Conservation (phyloP, 2,329 filamentous ascomycete genomes). For the Eutypella sp. region DNA sequence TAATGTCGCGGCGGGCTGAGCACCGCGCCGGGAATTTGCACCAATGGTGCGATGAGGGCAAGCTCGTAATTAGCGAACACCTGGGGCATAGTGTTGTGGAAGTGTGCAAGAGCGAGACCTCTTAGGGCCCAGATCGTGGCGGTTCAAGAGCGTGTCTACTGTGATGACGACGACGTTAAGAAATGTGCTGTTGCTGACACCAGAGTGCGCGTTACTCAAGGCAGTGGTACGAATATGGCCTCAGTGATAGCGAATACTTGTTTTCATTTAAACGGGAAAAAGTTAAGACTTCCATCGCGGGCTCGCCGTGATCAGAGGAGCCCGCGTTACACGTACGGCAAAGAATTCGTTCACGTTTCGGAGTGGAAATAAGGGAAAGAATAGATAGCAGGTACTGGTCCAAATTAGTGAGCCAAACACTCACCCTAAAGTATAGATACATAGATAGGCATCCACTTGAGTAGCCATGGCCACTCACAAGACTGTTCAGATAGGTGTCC, state of each 20-base stretch:
- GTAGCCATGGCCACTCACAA: too few species aligned
- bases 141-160: background rate
- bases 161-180: background rate
- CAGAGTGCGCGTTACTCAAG: too few species aligned
- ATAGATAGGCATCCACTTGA: too few species aligned
- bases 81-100: background rate
- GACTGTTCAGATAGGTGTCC: too few species aligned
- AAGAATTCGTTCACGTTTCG: background rate
- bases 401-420: too few species aligned
- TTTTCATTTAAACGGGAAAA: background rate
- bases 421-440: too few species aligned
- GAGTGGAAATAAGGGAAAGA: background rate
- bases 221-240: background rate
- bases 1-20: background rate
- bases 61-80: background rate
- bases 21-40: background rate
- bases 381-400: too few species aligned
- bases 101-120: background rate
- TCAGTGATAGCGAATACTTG: background rate
- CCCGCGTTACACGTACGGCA: background rate
- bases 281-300: background rate
- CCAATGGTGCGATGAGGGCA: background rate
- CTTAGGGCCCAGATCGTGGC: background rate
- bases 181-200: background rate
- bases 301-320: background rate